Evolutionary conservation across 306 rosid species (phyloP).

Genomic region (Cucurbita ficifolia): DNA sequence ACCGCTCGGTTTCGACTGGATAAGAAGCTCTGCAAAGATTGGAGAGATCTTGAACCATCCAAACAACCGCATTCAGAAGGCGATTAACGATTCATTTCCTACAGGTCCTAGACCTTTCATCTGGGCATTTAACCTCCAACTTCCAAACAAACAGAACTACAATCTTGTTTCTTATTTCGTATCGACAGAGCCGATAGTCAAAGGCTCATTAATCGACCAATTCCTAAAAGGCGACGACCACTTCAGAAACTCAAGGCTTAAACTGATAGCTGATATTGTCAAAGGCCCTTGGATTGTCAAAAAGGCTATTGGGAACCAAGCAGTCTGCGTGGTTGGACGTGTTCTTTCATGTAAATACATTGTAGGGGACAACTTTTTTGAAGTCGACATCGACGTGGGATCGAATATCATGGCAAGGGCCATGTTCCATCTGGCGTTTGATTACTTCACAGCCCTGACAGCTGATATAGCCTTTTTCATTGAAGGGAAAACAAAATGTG

Average conservation of each 20-base stretch:
- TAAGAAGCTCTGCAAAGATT: constrained; percentile 57
- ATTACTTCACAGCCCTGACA: constrained; percentile 53
- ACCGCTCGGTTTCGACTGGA: constrained; percentile 92
- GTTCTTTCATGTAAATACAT: constrained; percentile 49
- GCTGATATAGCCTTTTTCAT: constrained; percentile 79
- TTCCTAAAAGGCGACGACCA: constrained; percentile 65
- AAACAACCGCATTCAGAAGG: constrained; percentile 39
- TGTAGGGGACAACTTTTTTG: constrained; percentile 43
- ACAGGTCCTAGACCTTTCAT: constrained; percentile 49
- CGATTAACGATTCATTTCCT: constrained; percentile 45
- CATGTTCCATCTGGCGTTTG: constrained; percentile 70
- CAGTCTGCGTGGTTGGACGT: constrained; percentile 72
- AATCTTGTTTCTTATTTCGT: constrained; percentile 59
- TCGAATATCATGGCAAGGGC: constrained; percentile 85
- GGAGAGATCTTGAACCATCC: constrained; percentile 52
- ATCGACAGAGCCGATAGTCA: constrained; percentile 26
- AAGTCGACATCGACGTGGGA: constrained; percentile 85
- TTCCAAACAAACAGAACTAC: constrained; percentile 64
- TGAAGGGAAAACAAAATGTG: constrained; percentile 57
- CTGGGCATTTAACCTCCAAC: constrained; percentile 89
- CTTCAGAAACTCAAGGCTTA: constrained; percentile 66
- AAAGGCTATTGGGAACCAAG: constrained; percentile 88
- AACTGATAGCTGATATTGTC: constrained; percentile 70
- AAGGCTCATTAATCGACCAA: constrained; percentile 56
- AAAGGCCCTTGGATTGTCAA: constrained; percentile 86